Conservation (phyloP, 805 yeast genomes). For the Pichia nakasei region DNA sequence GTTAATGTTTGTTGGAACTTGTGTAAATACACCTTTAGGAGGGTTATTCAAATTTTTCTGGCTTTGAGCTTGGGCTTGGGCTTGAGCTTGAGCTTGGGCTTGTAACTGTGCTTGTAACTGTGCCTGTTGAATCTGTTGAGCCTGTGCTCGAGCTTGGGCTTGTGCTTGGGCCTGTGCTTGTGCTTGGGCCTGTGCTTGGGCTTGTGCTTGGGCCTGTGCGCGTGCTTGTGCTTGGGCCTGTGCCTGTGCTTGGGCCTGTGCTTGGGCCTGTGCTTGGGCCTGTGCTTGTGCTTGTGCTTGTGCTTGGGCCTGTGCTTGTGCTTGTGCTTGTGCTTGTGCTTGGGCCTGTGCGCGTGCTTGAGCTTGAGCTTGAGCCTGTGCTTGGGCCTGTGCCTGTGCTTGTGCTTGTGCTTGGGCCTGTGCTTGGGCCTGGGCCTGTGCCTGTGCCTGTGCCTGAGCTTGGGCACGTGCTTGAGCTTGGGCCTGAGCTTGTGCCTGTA, state of each 20-base stretch:
- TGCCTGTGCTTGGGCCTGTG: background rate
- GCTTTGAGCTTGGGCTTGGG: background rate
- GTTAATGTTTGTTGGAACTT: background rate
- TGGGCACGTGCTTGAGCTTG: background rate
- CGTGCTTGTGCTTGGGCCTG: too few species aligned
- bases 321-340: background rate
- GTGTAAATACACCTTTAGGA: conserved; percentile 14
- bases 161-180: too few species aligned
- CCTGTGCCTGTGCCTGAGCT: background rate
- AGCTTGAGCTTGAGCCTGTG: background rate
- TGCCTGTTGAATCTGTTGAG: background rate
- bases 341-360: background rate
- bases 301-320: background rate
- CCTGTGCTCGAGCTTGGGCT: conserved; percentile 1
- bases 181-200: too few species aligned
- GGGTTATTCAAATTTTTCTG: conserved; percentile 3
- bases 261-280: background rate
- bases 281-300: background rate
- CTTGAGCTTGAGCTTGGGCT: background rate
- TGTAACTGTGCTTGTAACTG: conserved; percentile 13
- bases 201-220: too few species aligned
- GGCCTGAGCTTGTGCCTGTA: background rate
- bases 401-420: background rate
- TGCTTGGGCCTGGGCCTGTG: background rate
- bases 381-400: background rate